Base-by-base conservation (phyloP, 768 basidiomycete species). In the Strobilomyces confusus region DNA sequence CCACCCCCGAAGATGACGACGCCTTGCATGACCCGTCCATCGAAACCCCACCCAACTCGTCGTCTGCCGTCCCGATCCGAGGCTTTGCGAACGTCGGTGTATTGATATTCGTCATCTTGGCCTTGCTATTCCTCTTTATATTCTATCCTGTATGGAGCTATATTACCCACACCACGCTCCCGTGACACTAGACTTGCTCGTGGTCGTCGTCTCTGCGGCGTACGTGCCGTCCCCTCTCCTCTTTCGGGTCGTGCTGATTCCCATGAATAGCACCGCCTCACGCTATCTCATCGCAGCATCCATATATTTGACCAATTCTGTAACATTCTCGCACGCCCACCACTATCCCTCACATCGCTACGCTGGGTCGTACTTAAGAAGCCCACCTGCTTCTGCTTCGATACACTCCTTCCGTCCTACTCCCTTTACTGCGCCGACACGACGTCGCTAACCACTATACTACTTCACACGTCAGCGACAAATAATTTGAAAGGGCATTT, bases 1-100 rank as follows among this genome's bases (percentile, higher is more conserved):
- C 77, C n/a, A 78, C 74, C 0, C 71, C 73, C 1, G 87, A 89
- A 64, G 85, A 86, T 15, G 92, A 93, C 61, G 92, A 94, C 63
- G 65, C 80, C 20, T 67, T 94, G 33, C 89, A 94, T 63, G 83
- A 87, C 54, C 83, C 77, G 4, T 73, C 73, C 13, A 65, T 67
- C 12, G 63, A 75, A 26, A 68, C 60, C 15, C 49, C 63, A 9
- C 54, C 63, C 44, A 58, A 68, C 43, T 46, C 54, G n/a, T 61
- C 55, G 1, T 68, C 54, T 37, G 60, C 51, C 20, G 66, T 71
- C 49, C 69, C 63, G 54, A 59, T 64, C 48, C 80, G 84, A 32
- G 84, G 86, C 3, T 48, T 90, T 4, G 56, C 80, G 55, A 97
- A 97, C 72, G 67, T 95, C 47, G 71, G 79, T 26, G 80, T 89